Evolutionary conservation across 23 red algal genomes (phyloP), one percentile per base, ranked within the genome.

Genomic region (Porphyridium purpureum): DNA sequence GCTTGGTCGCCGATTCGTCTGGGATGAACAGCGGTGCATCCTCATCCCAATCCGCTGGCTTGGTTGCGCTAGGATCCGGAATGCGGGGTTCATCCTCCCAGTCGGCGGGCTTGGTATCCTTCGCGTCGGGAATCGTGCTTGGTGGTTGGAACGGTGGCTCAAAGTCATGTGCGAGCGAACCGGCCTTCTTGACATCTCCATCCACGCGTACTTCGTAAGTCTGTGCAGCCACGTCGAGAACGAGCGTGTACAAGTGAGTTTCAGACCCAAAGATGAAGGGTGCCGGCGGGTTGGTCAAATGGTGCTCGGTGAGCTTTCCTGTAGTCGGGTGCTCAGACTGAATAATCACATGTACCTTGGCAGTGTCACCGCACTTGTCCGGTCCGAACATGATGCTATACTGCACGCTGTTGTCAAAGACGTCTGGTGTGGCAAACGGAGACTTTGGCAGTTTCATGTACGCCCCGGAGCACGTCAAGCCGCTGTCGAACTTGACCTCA

Each of bases 381-480:
- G 90, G 90, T 8, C 90, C 90, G 62, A 98, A 98, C 90, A 98
- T 98, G 42, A 98, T 78, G 23, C 67, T 76, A 54, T 98, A 98
- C 0, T 63, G 63, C 19, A 62, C 67, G 24, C 28, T 48, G 11
- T 60, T 62, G 20, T 81, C 66, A 36, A 98, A 69, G 5, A 31
- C 31, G 4, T 47, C 38, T 25, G 72, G 64, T 14, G 30, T 60
- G 20, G 59, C 57, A 15, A 76, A 66, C 30, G 57, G 62, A 35
- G 61, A 44, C 17, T 66, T 69, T 30, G 75, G 72, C 0, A 98
- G 69, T 64, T 98, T 98, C 21, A 98, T 29, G 34, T 98, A 98
- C 0, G 78, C 90, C 24, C 90, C 90, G 35, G 79, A 72, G 59
- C 90, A 98, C 5, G 80, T 86, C 50, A 81, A 70, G 4, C 74